Evolutionary conservation across 2,329 filamentous ascomycete genomes (phyloP).

Genomic region (Nothophoma quercina): DNA sequence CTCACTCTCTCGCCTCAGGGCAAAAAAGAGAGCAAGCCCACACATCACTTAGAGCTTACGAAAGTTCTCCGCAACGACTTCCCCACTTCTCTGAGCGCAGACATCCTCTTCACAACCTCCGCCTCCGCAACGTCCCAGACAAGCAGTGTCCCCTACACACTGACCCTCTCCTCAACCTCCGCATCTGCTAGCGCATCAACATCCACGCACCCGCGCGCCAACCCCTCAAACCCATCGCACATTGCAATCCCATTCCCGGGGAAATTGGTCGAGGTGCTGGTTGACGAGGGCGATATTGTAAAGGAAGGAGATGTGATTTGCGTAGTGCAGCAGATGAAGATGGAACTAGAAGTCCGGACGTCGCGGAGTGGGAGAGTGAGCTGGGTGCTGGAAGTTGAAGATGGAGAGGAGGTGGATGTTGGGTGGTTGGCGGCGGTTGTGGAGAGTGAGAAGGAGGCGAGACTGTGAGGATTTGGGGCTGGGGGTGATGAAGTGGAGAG

Average conservation of each 20-base stretch:
- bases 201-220: conserved; percentile 57
- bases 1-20: conserved; percentile 54
- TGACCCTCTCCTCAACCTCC: conserved; percentile 56
- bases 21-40: conserved; percentile 23
- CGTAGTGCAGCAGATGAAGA: conserved; percentile 73
- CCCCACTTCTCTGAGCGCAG: conserved; percentile 62
- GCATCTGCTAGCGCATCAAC: conserved; percentile 50
- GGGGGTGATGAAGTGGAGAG: no score
- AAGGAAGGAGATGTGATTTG: conserved; percentile 62
- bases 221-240: conserved; percentile 59
- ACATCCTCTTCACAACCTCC: conserved; percentile 59
- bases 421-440: conserved; percentile 62
- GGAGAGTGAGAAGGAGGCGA: conserved; percentile 30
- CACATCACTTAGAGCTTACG: conserved; percentile 62
- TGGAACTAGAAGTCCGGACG: conserved; percentile 70
- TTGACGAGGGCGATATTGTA: conserved; percentile 63
- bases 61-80: conserved; percentile 68
- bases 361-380: conserved; percentile 56
- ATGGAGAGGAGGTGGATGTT: conserved; percentile 64
- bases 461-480: not conserved
- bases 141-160: conserved; percentile 52
- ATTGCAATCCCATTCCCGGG: conserved; percentile 65
- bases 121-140: conserved; percentile 50
- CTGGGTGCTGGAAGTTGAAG: conserved; percentile 63
- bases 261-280: conserved; percentile 66